Evolutionary conservation across 768 basidiomycete species (phyloP).

Genomic region (Suillus sp.): DNA sequence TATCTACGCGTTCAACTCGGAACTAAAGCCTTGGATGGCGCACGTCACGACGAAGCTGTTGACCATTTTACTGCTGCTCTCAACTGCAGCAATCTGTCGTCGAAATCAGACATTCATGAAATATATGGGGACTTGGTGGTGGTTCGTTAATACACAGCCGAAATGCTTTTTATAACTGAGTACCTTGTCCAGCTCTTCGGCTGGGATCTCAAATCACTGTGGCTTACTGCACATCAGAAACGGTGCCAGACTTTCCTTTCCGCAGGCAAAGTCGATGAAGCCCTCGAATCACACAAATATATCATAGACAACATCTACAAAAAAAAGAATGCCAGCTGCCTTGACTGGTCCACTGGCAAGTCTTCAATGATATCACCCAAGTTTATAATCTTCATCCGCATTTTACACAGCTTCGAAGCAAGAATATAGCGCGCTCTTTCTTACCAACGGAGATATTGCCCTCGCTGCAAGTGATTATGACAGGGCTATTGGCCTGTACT

Average conservation of each 20-base stretch:
- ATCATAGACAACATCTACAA: no score
- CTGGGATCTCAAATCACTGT: neutral
- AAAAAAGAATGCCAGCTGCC: neutral
- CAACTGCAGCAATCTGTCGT: neutral
- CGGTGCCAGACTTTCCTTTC: neutral
- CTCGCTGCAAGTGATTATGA: neutral
- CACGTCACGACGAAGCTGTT: neutral
- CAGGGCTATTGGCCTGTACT: neutral
- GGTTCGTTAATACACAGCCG: neutral
- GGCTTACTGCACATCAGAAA: neutral
- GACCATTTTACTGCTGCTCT: neutral
- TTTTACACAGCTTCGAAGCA: neutral
- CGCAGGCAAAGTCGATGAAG: neutral
- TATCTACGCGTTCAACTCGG: neutral
- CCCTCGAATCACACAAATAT: no score
- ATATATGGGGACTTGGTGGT: neutral
- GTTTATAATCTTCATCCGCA: neutral
- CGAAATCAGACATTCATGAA: neutral
- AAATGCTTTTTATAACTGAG: neutral
- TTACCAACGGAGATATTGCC: neutral
- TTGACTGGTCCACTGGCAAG: neutral
- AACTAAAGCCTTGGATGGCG: neutral
- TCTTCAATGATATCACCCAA: neutral
- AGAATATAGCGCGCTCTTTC: neutral
- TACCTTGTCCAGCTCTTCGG: neutral